A percentile compares a stretch with the other conserved stretches of the same genome.
Evolutionary conservation across 106 monocot species (phyloP).

Genomic region (Vanilla planifolia): DNA sequence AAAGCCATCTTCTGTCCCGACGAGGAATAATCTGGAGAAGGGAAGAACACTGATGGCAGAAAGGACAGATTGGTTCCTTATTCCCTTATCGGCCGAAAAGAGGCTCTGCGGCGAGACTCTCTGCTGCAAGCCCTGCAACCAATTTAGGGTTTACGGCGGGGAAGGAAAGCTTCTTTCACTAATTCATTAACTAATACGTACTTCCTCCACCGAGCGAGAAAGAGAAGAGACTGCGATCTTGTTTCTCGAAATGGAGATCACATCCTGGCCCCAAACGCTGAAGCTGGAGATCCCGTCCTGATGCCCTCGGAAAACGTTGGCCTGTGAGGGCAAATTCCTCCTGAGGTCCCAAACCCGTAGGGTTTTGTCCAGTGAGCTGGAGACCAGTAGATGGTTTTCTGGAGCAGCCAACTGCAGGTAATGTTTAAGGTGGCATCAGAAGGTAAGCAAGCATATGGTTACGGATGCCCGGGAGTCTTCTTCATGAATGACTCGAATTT

Average conservation of each 20-base stretch:
- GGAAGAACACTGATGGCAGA: slow-evolving; percentile 81
- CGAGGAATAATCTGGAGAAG: slow-evolving; percentile 80
- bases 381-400: slow-evolving; percentile 84
- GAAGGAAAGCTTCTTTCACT: neutral
- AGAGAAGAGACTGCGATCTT: slow-evolving; percentile 86
- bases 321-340: slow-evolving; percentile 67
- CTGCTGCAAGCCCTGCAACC: slow-evolving; percentile 35
- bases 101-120: slow-evolving; percentile 53
- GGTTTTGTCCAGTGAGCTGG: slow-evolving; percentile 93
- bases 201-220: slow-evolving; percentile 36
- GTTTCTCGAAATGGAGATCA: slow-evolving; percentile 79
- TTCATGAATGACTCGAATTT: neutral
- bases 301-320: slow-evolving; percentile 72
- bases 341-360: slow-evolving; percentile 92
- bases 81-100: slow-evolving; percentile 54
- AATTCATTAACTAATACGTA: slow-evolving; percentile 15
- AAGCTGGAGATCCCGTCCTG: slow-evolving; percentile 86
- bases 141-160: neutral
- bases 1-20: slow-evolving; percentile 93
- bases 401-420: slow-evolving; percentile 63
- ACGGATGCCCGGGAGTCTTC: neutral
- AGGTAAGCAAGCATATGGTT: neutral
- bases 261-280: slow-evolving; percentile 75
- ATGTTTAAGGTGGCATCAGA: too few relatives aligned
- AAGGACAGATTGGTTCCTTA: slow-evolving; percentile 57